A percentile compares a stretch with the other conserved stretches of the same genome.
Evolutionary conservation across 805 yeast genomes (phyloP).

Genomic region (Myxozyma vanderwaltii): DNA sequence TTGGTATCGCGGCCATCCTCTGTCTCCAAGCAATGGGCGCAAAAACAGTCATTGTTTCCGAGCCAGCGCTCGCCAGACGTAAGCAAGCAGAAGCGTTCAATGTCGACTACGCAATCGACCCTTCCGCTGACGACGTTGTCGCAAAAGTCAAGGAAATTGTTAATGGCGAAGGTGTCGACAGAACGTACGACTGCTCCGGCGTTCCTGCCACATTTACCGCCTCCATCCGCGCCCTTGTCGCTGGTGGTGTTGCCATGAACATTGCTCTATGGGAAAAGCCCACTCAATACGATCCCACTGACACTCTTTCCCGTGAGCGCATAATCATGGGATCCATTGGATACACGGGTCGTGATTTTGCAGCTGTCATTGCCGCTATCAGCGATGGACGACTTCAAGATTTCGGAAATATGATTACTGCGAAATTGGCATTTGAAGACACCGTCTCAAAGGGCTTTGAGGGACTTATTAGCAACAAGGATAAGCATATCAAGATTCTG

Average conservation of each 20-base stretch:
- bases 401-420: slow-evolving; percentile 52
- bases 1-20: slow-evolving; percentile 54
- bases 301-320: slow-evolving; percentile 57
- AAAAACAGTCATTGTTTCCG: slow-evolving; percentile 51
- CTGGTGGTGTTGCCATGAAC: slow-evolving; percentile 62
- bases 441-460: slow-evolving; percentile 57
- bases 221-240: slow-evolving; percentile 52
- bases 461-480: slow-evolving; percentile 56
- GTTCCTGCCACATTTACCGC: slow-evolving; percentile 56
- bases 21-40: slow-evolving; percentile 54
- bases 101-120: slow-evolving; percentile 51
- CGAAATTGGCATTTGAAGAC: slow-evolving; percentile 52
- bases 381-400: slow-evolving; percentile 50
- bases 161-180: slow-evolving; percentile 50
- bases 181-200: slow-evolving; percentile 59
- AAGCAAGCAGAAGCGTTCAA: slow-evolving; percentile 45
- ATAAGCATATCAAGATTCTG: slow-evolving; percentile 38
- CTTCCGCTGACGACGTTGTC: slow-evolving; percentile 46
- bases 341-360: slow-evolving; percentile 58
- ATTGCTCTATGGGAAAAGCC: slow-evolving; percentile 65
- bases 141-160: slow-evolving; percentile 46
- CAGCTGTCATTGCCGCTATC: slow-evolving; percentile 56
- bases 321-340: slow-evolving; percentile 63
- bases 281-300: slow-evolving; percentile 56
- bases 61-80: slow-evolving; percentile 52